Evolutionary conservation across 768 basidiomycete genomes (phyloP).

Genomic region (Daedaleopsis sinensis): DNA sequence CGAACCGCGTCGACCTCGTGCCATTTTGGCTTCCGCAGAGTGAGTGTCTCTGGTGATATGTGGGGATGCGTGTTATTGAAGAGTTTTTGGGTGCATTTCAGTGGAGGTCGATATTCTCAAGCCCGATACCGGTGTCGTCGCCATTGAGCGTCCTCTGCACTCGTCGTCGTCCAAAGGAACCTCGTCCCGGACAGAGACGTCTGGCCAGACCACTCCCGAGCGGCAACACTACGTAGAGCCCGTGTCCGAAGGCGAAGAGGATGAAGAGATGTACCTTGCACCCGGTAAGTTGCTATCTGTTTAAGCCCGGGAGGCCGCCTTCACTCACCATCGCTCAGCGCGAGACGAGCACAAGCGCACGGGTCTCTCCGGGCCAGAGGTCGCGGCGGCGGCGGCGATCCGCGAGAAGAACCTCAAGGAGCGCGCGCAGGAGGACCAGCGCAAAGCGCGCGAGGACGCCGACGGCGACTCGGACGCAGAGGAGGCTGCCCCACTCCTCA

Average conservation of each 20-base stretch:
- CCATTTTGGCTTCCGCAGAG: slow-evolving; percentile 99
- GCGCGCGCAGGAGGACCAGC: slow-evolving; percentile 12
- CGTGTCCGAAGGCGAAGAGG: slow-evolving; percentile 93
- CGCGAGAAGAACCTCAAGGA: slow-evolving; percentile 78
- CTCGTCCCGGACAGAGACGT: slow-evolving; percentile 39
- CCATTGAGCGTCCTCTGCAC: slow-evolving; percentile 73
- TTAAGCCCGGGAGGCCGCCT: neutral
- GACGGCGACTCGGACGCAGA: slow-evolving; percentile 31
- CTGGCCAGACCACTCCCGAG: slow-evolving; percentile 47
- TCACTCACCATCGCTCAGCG: slow-evolving; percentile 30
- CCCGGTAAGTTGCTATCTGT: slow-evolving; percentile 42
- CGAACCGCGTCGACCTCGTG: slow-evolving; percentile 91
- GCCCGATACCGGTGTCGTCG: slow-evolving; percentile 70
- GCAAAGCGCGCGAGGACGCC: slow-evolving; percentile 15
- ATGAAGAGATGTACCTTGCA: slow-evolving; percentile 67
- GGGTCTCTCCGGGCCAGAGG: slow-evolving; percentile 71
- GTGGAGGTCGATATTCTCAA: slow-evolving; percentile 97
- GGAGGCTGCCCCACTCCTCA: slow-evolving; percentile 43
- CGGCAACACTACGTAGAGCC: slow-evolving; percentile 75
- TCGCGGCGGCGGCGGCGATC: slow-evolving; percentile 84
- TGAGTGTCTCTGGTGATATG: slow-evolving; percentile 35
- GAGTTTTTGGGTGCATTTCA: slow-evolving; percentile 28
- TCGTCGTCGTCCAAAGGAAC: slow-evolving; percentile 50
- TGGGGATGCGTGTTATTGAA: neutral
- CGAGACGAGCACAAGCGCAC: slow-evolving; percentile 82